Base-by-base conservation (phyloP, 1,284 basidiomycete genomes). In the Stereum hirsutum region DNA sequence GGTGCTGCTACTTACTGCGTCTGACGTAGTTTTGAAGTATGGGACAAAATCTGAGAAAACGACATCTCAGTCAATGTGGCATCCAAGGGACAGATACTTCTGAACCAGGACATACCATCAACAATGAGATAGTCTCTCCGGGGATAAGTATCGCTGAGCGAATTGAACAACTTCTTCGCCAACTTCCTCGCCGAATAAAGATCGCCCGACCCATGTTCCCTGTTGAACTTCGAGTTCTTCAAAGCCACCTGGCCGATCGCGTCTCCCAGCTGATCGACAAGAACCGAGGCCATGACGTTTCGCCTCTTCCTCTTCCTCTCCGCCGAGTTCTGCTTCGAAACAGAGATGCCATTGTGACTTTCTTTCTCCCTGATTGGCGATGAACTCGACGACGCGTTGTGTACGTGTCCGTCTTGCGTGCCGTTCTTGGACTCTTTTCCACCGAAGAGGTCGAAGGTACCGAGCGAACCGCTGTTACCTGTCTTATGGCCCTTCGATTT, bases 131-230 rank as follows among this genome's bases (percentile, higher is more conserved):
- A 70, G 28, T 69, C 65, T 44, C 78, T 62, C 26, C 72, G 67
- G 11, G 81, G 81, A 49, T 69, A 63, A 4, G 75, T 73, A 41
- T 79, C 73, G 46, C 73, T 83, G 24, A 89, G 63, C 17, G 76
- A 69, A 49, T 71, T 69, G 57, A 90, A 91, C 44, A 91, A 61
- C 55, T 88, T 83, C 51, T 74, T 71, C 10, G 88, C 88, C 23
- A 91, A 63, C 53, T 72, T 75, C 44, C 83, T 69, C 1, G 88
- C 88, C 2, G 83, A 87, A 50, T 76, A 67, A 47, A 86, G 61
- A 24, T 74, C 74, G 26, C 74, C 71, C 32, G 77, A 59, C 49
- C 75, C 73, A 30, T 65, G 72, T 24, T 70, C 68, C 46, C 68
- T 69, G 49, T 80, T 75, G 52, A 79, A 73, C 51, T 69, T 75